Evolutionary conservation across 75 land plant genomes (phyloP).

Genomic region (Selaginella tamariscina): DNA sequence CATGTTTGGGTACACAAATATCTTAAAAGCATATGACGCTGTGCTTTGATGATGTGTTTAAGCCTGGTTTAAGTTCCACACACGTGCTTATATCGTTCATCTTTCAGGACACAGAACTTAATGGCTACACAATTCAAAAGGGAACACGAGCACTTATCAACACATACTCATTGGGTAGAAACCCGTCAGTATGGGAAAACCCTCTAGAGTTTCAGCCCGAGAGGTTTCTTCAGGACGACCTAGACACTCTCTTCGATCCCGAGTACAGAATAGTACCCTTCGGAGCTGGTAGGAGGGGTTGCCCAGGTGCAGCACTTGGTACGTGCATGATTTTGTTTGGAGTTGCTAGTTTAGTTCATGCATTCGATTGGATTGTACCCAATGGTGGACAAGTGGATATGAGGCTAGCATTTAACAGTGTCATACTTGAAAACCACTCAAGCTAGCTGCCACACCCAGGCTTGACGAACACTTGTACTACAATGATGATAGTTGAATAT

Average conservation of each 20-base stretch:
- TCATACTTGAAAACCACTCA: conserved; percentile 12
- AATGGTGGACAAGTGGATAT: conserved; percentile 10
- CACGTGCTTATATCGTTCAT: no score
- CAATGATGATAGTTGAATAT: no score
- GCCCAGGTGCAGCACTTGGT: conserved; percentile 25
- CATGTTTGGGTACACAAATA: no score
- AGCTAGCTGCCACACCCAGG: conserved; percentile 12
- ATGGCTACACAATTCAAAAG: conserved; percentile 8
- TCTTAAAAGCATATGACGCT: no score
- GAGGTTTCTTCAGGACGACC: not conserved
- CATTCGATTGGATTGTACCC: conserved; percentile 20
- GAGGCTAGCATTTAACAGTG: conserved; percentile 12
- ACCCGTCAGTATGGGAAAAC: conserved; percentile 9
- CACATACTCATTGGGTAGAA: conserved; percentile 14
- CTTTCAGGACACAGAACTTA: conserved; percentile 6
- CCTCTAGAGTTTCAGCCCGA: conserved; percentile 13
- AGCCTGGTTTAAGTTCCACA: no score
- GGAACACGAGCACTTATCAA: conserved; percentile 13
- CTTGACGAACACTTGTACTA: conserved; percentile 6
- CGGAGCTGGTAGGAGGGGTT: conserved; percentile 30
- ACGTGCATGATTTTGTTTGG: conserved; percentile 18
- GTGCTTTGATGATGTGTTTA: no score
- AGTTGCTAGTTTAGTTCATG: conserved; percentile 18
- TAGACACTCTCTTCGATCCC: not conserved
- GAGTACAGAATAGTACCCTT: conserved; percentile 24